Percentiles rank a stretch among this genome's conserved stretches.
Conservation (phyloP, 352 stramenopile genomes). For the Pythium dissotocum region DNA sequence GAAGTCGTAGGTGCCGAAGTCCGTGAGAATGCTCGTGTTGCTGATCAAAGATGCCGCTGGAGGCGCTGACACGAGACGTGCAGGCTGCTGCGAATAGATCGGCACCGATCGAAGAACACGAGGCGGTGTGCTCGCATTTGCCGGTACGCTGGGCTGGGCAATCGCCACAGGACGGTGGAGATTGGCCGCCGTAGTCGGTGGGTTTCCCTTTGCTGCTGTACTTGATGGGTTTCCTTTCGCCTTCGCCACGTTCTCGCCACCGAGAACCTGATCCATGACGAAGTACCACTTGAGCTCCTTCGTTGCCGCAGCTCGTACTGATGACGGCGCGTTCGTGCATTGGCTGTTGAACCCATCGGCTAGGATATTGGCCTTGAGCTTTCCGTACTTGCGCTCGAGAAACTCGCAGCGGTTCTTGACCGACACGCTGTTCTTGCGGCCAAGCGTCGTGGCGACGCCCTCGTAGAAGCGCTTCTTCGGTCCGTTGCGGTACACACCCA, state of each 20-base stretch:
- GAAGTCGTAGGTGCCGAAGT: no score
- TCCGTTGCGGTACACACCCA: background rate
- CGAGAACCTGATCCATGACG: background rate
- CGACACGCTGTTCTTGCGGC: background rate
- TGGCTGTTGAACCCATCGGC: background rate
- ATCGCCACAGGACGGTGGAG: no score
- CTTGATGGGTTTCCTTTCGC: background rate
- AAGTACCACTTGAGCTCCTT: background rate
- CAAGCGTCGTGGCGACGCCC: background rate
- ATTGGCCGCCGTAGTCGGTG: background rate
- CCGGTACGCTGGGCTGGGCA: no score
- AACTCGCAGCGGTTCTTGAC: background rate
- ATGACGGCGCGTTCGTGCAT: background rate
- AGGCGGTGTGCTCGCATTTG: no score
- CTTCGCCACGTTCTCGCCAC: background rate
- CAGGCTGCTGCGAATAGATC: no score
- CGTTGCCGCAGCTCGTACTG: background rate
- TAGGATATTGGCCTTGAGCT: background rate
- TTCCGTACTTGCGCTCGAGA: background rate
- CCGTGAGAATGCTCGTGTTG: no score
- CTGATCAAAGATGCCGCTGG: no score
- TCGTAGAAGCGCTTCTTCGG: background rate
- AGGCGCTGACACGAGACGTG: no score
- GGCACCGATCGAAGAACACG: no score
- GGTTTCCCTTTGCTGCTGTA: background rate